phyloP scores from a whole-genome alignment of 2,329 filamentous ascomycete species.

The Coniella vitis region DNA sequence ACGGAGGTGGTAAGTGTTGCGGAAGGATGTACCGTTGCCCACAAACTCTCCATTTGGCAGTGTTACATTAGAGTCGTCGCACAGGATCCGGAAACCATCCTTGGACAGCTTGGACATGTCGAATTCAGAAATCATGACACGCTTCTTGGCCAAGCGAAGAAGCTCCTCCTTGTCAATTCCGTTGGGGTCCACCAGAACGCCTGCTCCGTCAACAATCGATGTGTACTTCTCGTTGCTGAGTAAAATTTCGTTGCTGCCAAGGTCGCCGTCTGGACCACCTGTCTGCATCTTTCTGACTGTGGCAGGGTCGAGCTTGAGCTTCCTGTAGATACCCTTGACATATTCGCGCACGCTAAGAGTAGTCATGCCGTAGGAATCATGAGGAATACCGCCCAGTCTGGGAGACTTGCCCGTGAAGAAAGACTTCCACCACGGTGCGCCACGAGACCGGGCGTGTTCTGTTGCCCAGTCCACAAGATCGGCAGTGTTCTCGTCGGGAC shows the following conservation, averaged over 20 bases:
- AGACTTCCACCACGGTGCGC: conserved; percentile 98
- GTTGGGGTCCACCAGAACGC: conserved; percentile 88
- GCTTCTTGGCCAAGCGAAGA: conserved; percentile 72
- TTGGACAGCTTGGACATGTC: conserved; percentile 78
- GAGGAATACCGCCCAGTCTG: conserved; percentile 90
- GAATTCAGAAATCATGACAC: conserved; percentile 85
- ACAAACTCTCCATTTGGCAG: conserved; percentile 82
- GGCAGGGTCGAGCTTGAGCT: conserved; percentile 80
- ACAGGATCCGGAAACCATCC: conserved; percentile 83
- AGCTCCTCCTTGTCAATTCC: conserved; percentile 83
- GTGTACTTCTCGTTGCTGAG: conserved; percentile 94
- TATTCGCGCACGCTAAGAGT: conserved; percentile 95
- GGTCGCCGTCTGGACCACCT: conserved; percentile 90
- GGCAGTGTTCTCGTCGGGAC: conserved; percentile 96
- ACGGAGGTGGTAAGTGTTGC: conserved; percentile 93
- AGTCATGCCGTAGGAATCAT: conserved; percentile 96
- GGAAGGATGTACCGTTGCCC: conserved; percentile 89
- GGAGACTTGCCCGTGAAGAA: conserved; percentile 99
- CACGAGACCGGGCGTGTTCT: conserved; percentile 77
- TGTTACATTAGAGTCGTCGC: conserved; percentile 84
- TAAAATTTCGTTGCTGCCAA: conserved; percentile 96
- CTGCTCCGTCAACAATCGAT: conserved; percentile 90
- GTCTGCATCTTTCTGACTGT: conserved; percentile 93
- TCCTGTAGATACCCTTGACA: conserved; percentile 93
- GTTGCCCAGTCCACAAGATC: conserved; percentile 99